A percentile compares a stretch with the other conserved stretches of the same genome.
Evolutionary conservation across 139 green algal genomes (phyloP).

Genomic region (Microglena sp.): DNA sequence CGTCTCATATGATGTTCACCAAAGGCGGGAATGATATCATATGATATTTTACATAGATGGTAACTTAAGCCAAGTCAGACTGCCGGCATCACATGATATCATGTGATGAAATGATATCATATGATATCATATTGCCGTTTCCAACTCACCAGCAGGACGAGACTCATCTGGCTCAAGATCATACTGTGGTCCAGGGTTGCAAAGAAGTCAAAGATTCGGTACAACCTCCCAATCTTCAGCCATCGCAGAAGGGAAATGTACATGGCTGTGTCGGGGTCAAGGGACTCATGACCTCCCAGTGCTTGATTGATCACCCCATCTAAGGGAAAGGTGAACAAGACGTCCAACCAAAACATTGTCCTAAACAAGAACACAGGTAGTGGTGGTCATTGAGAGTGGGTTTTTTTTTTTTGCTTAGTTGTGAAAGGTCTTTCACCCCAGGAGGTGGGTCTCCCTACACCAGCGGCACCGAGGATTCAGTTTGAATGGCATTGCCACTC

Average conservation of each 20-base stretch:
- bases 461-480: too few species aligned
- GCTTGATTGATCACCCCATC: neutral
- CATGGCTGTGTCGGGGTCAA: neutral
- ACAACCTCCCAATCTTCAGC: conserved; percentile 10
- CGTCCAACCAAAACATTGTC: conserved; percentile 4
- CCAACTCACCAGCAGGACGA: conserved; percentile 7
- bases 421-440: too few species aligned
- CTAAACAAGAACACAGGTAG: too few species aligned
- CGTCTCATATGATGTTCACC: too few species aligned
- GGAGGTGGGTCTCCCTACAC: too few species aligned
- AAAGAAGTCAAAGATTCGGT: conserved; percentile 13
- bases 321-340: conserved; percentile 9
- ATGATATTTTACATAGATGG: too few species aligned
- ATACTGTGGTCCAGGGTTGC: conserved; percentile 9
- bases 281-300: neutral
- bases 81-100: neutral
- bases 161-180: conserved; percentile 10
- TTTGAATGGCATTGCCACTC: too few species aligned
- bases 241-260: conserved; percentile 8
- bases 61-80: too few species aligned
- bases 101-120: neutral
- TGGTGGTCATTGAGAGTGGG: too few species aligned
- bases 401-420: too few species aligned
- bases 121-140: neutral
- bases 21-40: too few species aligned